Evolutionary conservation across 2,329 filamentous ascomycete genomes (phyloP), one percentile per base, ranked within the genome.

Genomic region (Ophiocordyceps polyrhachis-furcata): DNA sequence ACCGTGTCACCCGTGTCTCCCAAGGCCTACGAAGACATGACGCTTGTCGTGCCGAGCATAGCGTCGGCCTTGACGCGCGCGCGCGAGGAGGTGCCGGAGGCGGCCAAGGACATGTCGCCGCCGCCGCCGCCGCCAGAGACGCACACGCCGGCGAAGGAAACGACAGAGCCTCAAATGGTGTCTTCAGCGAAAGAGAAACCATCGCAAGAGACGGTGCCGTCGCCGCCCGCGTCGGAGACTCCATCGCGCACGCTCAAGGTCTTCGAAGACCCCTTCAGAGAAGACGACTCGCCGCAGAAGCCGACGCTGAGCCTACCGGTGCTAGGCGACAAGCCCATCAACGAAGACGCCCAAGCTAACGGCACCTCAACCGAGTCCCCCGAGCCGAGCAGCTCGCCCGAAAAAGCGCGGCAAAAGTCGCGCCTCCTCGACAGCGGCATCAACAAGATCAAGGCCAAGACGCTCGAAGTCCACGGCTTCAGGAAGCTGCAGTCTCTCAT

Each of bases 401-500:
- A 79, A 11, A 76, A 74, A 53, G 54, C 62, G 5, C 70, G 69
- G 42, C 74, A 79, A 50, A 76, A 70, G 52, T 62, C 64, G 8
- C 74, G 79, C 41, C 66, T 88, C 21, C 69, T 89, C 5, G 74
- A 80, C 29, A 87, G 82, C 52, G 83, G 81, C 43, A 83, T 88
- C 51, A 67, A 76, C 44, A 81, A 83, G 50, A 79, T 88, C 52
- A 77, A 77, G 51, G 70, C 74, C 28, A 76, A 76, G 53, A 76
- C 76, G 1, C 71, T 89, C n/a, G 83, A 88, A 55, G 81, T 83
- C 4, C 82, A 87, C 55, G 83, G 83, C 46, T 86, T 88, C 68
- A 75, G 83, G 44, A 83, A 83, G 54, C 67, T 88, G 43, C 83
- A 88, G 58, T 79, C 79, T 37, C 71, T 87, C 50, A 71, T 86